phyloP scores from a whole-genome alignment of 23 red algal genomes.

The Gracilariopsis chorda region DNA sequence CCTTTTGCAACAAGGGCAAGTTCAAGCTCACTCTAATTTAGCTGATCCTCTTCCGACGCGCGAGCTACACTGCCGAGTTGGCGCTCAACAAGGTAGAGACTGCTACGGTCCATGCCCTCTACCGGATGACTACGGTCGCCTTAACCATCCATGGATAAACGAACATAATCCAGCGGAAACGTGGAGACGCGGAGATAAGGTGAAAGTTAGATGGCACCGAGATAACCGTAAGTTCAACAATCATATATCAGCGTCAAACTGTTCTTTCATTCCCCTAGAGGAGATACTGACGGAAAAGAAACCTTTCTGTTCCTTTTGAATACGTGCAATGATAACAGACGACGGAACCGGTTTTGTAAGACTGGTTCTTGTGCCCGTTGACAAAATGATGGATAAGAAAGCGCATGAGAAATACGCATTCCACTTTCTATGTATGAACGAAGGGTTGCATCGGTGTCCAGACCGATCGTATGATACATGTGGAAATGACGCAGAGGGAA shows the following conservation, averaged over 20 bases:
- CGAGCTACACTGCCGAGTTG: constrained; percentile 47
- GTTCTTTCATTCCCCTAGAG: not conserved
- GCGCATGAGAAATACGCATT: constrained; percentile 61
- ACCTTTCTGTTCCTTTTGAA: not conserved
- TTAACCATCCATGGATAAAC: constrained; percentile 48
- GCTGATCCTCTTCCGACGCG: constrained; percentile 47
- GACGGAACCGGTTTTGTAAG: constrained; percentile 63
- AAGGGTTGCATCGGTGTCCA: constrained; percentile 34
- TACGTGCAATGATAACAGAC: not conserved
- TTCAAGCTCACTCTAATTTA: constrained; percentile 31
- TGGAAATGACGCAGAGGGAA: constrained; percentile 46
- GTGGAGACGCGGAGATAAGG: constrained; percentile 48
- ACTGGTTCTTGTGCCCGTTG: constrained; percentile 35
- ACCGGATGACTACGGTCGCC: constrained; percentile 38
- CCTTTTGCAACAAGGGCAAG: not conserved
- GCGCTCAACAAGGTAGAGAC: constrained; percentile 21
- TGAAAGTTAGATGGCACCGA: constrained; percentile 46
- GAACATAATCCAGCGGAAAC: constrained; percentile 37
- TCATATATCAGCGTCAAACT: not conserved
- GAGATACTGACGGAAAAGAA: too few relatives aligned
- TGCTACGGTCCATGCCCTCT: constrained; percentile 50
- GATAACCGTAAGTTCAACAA: constrained; percentile 56
- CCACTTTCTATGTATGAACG: constrained; percentile 53
- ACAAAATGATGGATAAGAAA: constrained; percentile 58
- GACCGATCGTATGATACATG: constrained; percentile 51